These are phyloP conservation scores for Martensiomyces pterosporus DNA, from an alignment of 192 early-diverging fungal species.

Conservation along the genomic window DNA sequence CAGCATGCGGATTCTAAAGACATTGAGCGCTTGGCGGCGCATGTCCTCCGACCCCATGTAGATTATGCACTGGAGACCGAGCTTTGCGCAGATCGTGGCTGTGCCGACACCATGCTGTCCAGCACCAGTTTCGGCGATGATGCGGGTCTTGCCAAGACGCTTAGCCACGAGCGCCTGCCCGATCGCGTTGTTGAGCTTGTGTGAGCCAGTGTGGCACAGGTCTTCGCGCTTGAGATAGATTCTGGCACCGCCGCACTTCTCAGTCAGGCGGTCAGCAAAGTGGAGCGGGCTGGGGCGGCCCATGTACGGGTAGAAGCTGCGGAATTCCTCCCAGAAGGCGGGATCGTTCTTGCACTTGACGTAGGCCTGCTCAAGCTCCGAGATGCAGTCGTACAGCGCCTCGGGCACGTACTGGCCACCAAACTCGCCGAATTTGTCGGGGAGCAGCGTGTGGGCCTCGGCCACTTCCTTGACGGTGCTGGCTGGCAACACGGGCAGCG, in stretches of 20 bases:
- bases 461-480: constrained; percentile 11
- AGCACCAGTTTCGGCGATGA: constrained; percentile 98
- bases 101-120: constrained; percentile 98
- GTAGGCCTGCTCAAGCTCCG: constrained; percentile 85
- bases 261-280: constrained; percentile 82
- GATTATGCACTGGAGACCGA: constrained; percentile 92
- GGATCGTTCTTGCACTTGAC: constrained; percentile 78
- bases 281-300: constrained; percentile 87
- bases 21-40: constrained; percentile 88
- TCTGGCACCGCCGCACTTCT: constrained; percentile 68
- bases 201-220: constrained; percentile 97
- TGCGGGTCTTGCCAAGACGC: constrained; percentile 91
- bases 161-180: constrained; percentile 93
- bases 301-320: constrained; percentile 86
- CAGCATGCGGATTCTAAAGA: constrained; percentile 91
- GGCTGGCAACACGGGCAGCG: constrained; percentile 14
- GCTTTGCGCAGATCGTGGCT: constrained; percentile 96
- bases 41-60: constrained; percentile 99
- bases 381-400: constrained; percentile 91
- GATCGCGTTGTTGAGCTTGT: constrained; percentile 99
- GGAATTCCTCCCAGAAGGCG: constrained; percentile 90
- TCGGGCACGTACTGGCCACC: constrained; percentile 98
- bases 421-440: constrained; percentile 86
- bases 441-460: constrained; percentile 53
- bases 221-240: constrained; percentile 99